These are phyloP conservation scores for Erodium texanum DNA, from an alignment of 441 rosid species.

Conservation along the genomic window DNA sequence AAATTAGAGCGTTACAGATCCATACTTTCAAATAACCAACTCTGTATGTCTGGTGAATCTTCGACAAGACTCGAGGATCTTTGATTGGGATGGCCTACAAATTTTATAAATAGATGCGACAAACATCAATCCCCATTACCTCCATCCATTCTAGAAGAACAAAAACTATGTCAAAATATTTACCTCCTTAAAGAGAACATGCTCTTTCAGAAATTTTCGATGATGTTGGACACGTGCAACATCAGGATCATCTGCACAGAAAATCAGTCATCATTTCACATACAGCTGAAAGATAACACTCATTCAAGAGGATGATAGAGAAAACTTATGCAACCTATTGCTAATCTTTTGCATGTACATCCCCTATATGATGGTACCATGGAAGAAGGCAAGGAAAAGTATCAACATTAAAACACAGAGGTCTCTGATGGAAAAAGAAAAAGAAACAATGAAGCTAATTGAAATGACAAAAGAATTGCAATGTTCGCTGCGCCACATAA, in stretches of 20 bases:
- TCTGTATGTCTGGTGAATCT: constrained; percentile 96
- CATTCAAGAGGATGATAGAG: neutral
- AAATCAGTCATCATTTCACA: constrained; percentile 6
- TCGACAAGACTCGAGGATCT: constrained; percentile 72
- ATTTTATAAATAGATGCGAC: constrained; percentile 15
- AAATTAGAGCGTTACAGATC: constrained; percentile 16
- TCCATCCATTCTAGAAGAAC: neutral
- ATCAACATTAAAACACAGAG: neutral
- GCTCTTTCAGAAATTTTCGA: constrained; percentile 82
- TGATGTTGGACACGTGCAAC: constrained; percentile 67
- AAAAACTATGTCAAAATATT: constrained; percentile 4
- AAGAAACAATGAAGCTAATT: neutral
- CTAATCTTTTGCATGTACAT: neutral
- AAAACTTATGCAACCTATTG: neutral
- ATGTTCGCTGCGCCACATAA: neutral
- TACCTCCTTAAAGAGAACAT: constrained; percentile 38
- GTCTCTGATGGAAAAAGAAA: neutral
- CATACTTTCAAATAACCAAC: constrained; percentile 92
- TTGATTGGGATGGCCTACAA: constrained; percentile 82
- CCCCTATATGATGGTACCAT: neutral
- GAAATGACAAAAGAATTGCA: neutral
- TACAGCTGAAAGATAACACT: neutral
- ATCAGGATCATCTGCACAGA: constrained; percentile 79
- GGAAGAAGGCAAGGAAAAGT: neutral
- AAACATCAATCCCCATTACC: neutral